Conservation (phyloP, 805 yeast genomes). For the Ogataea salicorniae region DNA sequence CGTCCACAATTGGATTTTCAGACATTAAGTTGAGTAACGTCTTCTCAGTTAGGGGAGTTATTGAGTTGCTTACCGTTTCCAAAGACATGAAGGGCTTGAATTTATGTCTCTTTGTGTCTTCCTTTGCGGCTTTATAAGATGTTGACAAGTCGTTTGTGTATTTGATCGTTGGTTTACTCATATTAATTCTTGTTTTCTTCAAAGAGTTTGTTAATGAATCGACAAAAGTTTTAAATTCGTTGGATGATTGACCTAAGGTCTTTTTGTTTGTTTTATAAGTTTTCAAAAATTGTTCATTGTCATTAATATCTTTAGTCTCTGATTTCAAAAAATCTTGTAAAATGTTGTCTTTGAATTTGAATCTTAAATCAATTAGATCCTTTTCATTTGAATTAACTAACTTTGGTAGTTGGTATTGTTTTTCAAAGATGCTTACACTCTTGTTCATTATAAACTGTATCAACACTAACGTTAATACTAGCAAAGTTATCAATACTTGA, state of each 20-base stretch:
- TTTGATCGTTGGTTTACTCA: too few relatives aligned
- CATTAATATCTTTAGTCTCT: not conserved
- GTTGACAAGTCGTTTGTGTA: too few relatives aligned
- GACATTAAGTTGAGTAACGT: too few relatives aligned
- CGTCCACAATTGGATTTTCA: too few relatives aligned
- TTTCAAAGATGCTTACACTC: too few relatives aligned
- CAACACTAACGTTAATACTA: too few relatives aligned
- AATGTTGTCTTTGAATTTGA: conserved; percentile 1
- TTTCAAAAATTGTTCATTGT: not conserved
- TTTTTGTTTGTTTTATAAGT: not conserved
- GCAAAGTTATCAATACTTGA: too few relatives aligned
- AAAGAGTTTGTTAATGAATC: not conserved
- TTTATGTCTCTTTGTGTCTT: too few relatives aligned
- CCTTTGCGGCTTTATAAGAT: not conserved
- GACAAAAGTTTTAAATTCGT: not conserved
- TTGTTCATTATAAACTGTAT: too few relatives aligned
- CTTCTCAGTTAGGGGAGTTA: too few relatives aligned
- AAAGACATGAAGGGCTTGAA: too few relatives aligned
- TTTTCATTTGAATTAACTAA: not conserved
- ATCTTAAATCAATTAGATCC: not conserved
- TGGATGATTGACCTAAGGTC: not conserved
- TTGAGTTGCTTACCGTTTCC: too few relatives aligned
- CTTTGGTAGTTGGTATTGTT: not conserved
- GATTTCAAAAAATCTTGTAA: not conserved
- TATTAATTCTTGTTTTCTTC: not conserved